Evolutionary conservation across 352 stramenopile species (phyloP).

Genomic region (Globisporangium cederbergense): DNA sequence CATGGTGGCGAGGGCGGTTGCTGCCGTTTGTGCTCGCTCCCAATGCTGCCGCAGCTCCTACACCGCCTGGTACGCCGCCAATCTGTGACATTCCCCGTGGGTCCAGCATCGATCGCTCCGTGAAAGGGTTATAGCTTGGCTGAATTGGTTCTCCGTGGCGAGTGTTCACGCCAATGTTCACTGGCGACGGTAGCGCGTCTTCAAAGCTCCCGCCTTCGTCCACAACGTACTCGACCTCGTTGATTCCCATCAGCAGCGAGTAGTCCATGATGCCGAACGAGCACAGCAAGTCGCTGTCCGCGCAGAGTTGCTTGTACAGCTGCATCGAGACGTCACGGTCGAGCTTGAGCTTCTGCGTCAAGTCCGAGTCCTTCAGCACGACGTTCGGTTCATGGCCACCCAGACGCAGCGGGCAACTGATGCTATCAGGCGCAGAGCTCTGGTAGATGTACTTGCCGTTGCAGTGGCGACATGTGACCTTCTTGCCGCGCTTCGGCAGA

Average conservation of each 20-base stretch:
- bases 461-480: slow-evolving; percentile 88
- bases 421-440: slow-evolving; percentile 58
- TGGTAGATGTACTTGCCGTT: slow-evolving; percentile 83
- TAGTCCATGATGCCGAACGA: slow-evolving; percentile 93
- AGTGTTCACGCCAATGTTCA: slow-evolving; percentile 24
- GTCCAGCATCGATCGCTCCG: slow-evolving; percentile 67
- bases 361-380: slow-evolving; percentile 85
- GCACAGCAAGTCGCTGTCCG: slow-evolving; percentile 80
- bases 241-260: slow-evolving; percentile 87
- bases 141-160: slow-evolving; percentile 9
- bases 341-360: slow-evolving; percentile 88
- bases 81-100: slow-evolving; percentile 29
- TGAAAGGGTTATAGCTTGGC: slow-evolving; percentile 57
- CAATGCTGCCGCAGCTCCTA: neutral
- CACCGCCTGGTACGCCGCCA: neutral
- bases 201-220: slow-evolving; percentile 54
- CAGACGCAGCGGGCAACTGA: slow-evolving; percentile 69
- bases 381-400: slow-evolving; percentile 86
- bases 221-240: slow-evolving; percentile 86
- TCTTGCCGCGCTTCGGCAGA: slow-evolving; percentile 80
- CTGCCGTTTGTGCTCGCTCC: neutral
- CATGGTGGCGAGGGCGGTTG: slow-evolving; percentile 39
- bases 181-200: slow-evolving; percentile 24
- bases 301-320: slow-evolving; percentile 73
- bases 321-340: slow-evolving; percentile 64